Evolutionary conservation across 192 early-diverging fungal species (phyloP), one percentile per base, ranked within the genome.

Genomic region (Coemansia sp.): DNA sequence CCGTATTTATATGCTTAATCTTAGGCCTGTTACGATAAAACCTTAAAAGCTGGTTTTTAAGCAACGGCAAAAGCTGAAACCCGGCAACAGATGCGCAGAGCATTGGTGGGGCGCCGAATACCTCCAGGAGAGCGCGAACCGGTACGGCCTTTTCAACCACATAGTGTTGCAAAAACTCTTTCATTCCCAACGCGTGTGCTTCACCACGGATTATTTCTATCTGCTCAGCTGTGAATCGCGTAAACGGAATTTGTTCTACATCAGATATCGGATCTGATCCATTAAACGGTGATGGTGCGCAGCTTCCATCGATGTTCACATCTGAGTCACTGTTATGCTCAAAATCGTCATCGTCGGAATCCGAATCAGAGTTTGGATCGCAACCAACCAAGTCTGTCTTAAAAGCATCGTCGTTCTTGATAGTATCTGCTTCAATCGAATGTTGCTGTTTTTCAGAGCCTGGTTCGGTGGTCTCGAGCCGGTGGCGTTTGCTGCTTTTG

Each of bases 101-200:
- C 14, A 85, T 64, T 14, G 76, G 67, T 68, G 73, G 78, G n/a
- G 79, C 68, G 2, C 48, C 41, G 74, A 93, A 93, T 18, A 87
- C 89, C 56, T 89, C 86, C 8, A 93, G 78, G 28, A 93, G 67
- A 28, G 88, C 77, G 3, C 81, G 76, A 39, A 92, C 71, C 3
- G 89, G 78, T 22, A 88, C 61, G 0, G 67, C 51, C 48, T 77
- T 72, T 15, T 86, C 72, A 48, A 83, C 66, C 3, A 86, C 55
- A 52, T 90, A 91, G 65, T 93, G 87, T 53, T 90, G 76, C 74
- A 93, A 69, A 68, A 91, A 93, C 36, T 60, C 74, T 14, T 39
- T 45, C 39, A 78, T 54, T 1, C 79, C 83, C 20, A 85, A 65
- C 18, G 64, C 34, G 17, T 70, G 65, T 7, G 78, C 83, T 22